Base-by-base conservation (phyloP, 2,329 filamentous ascomycete species). In the Metarhizium album region DNA sequence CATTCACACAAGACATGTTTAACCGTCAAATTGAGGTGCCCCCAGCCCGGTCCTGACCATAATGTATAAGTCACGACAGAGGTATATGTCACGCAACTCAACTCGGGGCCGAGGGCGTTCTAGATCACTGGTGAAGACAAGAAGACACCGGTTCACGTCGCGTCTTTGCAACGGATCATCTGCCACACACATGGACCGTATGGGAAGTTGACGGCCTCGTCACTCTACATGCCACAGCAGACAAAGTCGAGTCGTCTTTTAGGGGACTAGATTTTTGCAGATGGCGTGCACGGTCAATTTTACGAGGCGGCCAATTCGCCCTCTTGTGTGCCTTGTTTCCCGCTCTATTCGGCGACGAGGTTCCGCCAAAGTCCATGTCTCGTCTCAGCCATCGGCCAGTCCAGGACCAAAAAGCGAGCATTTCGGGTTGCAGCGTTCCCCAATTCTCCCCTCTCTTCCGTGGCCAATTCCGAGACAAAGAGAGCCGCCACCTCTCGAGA, bases 271-370 rank as follows among this genome's bases (percentile, higher is more conserved):
- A 8, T 22, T 38, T 13, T 14, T 42, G 20, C 35, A n/a, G 22
- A 47, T 35, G n/a, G 45, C 37, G 37, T 33, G 47, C 27, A 48
- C 42, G 18, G 20, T 4, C 6, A 5, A 18, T 18, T 37, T 14
- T 37, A 37, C 35, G 5, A 18, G n/a, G 5, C 13, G 5, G 13
- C 13, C n/a, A 13, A 8, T 20, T 23, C 38, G 5, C 14, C 27
- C 42, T n/a, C 23, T n/a, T 46, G 3, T 8, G 7, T 37, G 27
- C 27, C 42, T 47, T n/a, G n/a, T 23, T 51, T 46, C 48, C 49
- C 45, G 45, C 48, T 46, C 5, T 51, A 33, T 48, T 48, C 40
- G 52, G 52, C 45, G 47, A 22, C 45, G 14, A 43, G 20, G 38
- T 46, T 35, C 48, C 43, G 37, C 20, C 37, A 16, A 22, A 42